Percentiles rank a stretch among this genome's conserved stretches.
These are phyloP conservation scores for Onygena corvina DNA, from an alignment of 2,329 filamentous ascomycete genomes.

Conservation along the genomic window DNA sequence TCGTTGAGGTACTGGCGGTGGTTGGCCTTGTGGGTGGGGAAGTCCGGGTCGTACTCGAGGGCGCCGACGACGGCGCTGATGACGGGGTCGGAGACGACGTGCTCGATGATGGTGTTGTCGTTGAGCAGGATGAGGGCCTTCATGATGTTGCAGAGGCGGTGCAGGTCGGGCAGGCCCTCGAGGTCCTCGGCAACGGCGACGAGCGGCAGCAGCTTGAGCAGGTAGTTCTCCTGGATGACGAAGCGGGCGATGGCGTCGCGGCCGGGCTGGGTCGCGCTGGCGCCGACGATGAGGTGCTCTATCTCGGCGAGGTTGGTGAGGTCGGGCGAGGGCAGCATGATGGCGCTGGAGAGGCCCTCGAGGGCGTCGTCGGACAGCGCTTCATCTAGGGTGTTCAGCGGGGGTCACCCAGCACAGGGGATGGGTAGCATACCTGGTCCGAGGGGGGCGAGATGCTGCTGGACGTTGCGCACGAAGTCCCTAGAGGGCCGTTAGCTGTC, in stretches of 20 bases:
- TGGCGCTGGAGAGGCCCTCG: slow-evolving; percentile 53
- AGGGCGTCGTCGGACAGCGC: slow-evolving; percentile 77
- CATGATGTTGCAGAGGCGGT: slow-evolving; percentile 93
- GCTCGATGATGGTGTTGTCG: slow-evolving; percentile 88
- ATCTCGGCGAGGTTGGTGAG: slow-evolving; percentile 76
- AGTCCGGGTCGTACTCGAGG: slow-evolving; percentile 95
- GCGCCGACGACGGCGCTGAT: slow-evolving; percentile 89
- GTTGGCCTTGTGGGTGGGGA: slow-evolving; percentile 93
- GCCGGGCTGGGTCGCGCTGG: slow-evolving; percentile 60
- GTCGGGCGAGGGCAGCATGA: slow-evolving; percentile 66
- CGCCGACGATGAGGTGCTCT: slow-evolving; percentile 68
- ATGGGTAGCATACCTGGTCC: slow-evolving; percentile 44
- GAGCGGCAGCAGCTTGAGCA: slow-evolving; percentile 71
- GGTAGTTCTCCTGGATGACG: slow-evolving; percentile 74
- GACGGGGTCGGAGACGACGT: slow-evolving; percentile 78
- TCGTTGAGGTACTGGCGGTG: slow-evolving; percentile 87
- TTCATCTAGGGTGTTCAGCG: slow-evolving; percentile 50
- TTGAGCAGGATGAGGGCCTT: slow-evolving; percentile 91
- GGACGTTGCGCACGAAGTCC: slow-evolving; percentile 82
- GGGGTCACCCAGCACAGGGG: slow-evolving; percentile 11
- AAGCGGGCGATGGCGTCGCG: slow-evolving; percentile 81
- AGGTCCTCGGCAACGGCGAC: slow-evolving; percentile 84
- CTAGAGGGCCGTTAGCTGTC: slow-evolving; percentile 37
- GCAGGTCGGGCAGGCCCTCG: slow-evolving; percentile 73
- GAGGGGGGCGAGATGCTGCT: slow-evolving; percentile 55